phyloP scores from a whole-genome alignment of 1,139 yeast genomes.

The Protomyces macrosporus region DNA sequence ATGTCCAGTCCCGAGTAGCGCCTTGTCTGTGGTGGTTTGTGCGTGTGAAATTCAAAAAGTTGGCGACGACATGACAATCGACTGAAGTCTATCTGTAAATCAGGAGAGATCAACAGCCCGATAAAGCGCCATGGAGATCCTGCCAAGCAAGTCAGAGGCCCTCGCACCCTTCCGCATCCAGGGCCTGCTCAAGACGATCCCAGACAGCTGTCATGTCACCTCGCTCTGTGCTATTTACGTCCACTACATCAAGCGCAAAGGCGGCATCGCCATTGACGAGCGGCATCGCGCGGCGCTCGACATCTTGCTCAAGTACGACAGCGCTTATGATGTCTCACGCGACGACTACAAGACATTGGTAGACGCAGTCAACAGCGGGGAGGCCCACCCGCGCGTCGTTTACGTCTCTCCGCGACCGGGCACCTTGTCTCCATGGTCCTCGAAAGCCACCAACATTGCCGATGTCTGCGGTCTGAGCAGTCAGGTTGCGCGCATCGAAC shows the following conservation, averaged over 20 bases:
- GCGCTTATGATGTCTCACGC: slow-evolving; percentile 54
- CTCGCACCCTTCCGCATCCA: slow-evolving; percentile 79
- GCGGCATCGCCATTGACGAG: slow-evolving; percentile 38
- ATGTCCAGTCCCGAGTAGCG: background rate
- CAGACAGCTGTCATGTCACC: slow-evolving; percentile 42
- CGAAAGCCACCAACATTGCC: slow-evolving; percentile 94
- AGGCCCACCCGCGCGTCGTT: slow-evolving; percentile 44
- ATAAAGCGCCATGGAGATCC: slow-evolving; percentile 6
- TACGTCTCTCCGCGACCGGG: slow-evolving; percentile 89
- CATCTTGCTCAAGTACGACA: slow-evolving; percentile 68
- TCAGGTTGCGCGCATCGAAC: slow-evolving; percentile 74
- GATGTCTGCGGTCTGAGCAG: slow-evolving; percentile 76
- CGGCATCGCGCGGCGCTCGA: slow-evolving; percentile 42
- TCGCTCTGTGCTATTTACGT: slow-evolving; percentile 69
- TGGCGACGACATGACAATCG: too few species aligned
- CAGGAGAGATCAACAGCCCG: too few species aligned
- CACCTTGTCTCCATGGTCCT: slow-evolving; percentile 98
- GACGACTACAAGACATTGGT: slow-evolving; percentile 48
- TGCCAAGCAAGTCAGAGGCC: slow-evolving; percentile 73
- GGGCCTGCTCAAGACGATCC: slow-evolving; percentile 45
- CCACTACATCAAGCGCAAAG: slow-evolving; percentile 60
- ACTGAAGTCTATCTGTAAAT: too few species aligned
- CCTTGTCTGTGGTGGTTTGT: too few species aligned
- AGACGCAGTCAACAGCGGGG: slow-evolving; percentile 36
- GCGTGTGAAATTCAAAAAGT: too few species aligned